Evolutionary conservation across 1,284 basidiomycete species (phyloP), one percentile per base, ranked within the genome.

Genomic region (Rhodotorula mucilaginosa): DNA sequence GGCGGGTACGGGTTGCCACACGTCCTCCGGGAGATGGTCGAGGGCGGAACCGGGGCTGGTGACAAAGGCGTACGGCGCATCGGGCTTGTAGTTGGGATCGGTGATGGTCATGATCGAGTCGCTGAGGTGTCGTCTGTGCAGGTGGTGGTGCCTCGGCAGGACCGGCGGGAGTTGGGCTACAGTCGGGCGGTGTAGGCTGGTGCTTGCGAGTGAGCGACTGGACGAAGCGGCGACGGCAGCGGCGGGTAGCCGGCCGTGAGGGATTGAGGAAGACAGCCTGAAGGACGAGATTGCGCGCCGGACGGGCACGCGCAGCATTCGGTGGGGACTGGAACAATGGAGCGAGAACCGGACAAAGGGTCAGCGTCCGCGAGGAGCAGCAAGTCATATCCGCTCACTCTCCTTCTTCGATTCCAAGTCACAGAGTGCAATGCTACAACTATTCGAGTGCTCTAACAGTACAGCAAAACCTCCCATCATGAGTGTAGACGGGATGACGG

Each of bases 41-140:
- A 75, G 57, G 19, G 70, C 59, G 23, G 58, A 29, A 19, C 56
- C 61, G 21, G 67, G 47, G 18, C 10, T 5, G 49, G 68, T 62
- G 39, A 76, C 54, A 48, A 72, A 76, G 18, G 74, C 66, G 3
- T 67, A 69, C 13, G 74, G 72, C 5, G 72, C 74, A 18, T 70
- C 31, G 3, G 68, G 67, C 5, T 52, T 23, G 62, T 69, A 64
- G 61, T 58, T 31, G 18, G 66, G 57, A 23, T 69, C 61, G 18
- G 67, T 48, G 67, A 69, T 68, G 47, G 68, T 67, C 61, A 64
- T 67, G 54, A 69, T 54, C 59, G 48, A 54, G 19, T 52, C 46
- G 31, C 46, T 62, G 48, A 19, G 23, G 15, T 10, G 44, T 39
- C 44, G n/a, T 58, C 18, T 31, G 26, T 26, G 51, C 39, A 10